Conservation (phyloP, 2,329 filamentous ascomycete genomes). For the Colletotrichum sp. region DNA sequence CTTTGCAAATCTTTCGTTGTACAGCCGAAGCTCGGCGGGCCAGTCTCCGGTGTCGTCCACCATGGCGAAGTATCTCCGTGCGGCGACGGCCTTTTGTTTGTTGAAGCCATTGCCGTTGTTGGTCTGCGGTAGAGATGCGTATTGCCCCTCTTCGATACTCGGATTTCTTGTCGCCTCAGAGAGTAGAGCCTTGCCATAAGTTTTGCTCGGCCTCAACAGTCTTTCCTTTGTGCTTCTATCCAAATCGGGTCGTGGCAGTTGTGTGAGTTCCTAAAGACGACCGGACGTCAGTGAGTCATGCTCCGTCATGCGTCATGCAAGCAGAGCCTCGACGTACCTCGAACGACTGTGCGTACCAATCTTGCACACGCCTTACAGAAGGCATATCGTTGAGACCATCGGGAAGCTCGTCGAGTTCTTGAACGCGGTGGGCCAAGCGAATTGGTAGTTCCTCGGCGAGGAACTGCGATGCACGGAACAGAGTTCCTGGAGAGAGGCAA, state of each 20-base stretch:
- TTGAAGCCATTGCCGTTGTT: slow-evolving; percentile 49
- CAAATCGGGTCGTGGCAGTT: slow-evolving; percentile 78
- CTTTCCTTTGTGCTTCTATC: slow-evolving; percentile 78
- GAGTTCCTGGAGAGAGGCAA: slow-evolving; percentile 68
- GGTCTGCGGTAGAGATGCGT: slow-evolving; percentile 55
- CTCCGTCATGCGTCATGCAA: not conserved
- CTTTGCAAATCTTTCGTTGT: slow-evolving; percentile 90
- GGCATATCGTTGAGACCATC: slow-evolving; percentile 98
- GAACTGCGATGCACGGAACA: slow-evolving; percentile 98
- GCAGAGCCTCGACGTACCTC: slow-evolving; percentile 69
- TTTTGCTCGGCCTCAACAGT: slow-evolving; percentile 71
- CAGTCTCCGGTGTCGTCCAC: slow-evolving; percentile 89
- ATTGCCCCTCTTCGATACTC: slow-evolving; percentile 84
- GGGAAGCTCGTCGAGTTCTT: slow-evolving; percentile 89
- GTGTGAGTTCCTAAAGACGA: slow-evolving; percentile 80
- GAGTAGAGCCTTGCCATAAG: slow-evolving; percentile 67
- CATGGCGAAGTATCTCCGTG: slow-evolving; percentile 86
- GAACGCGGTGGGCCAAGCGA: slow-evolving; percentile 91
- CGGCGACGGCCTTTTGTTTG: slow-evolving; percentile 54
- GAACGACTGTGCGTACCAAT: slow-evolving; percentile 99
- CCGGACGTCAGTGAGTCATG: slow-evolving; percentile 14
- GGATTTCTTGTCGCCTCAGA: slow-evolving; percentile 89
- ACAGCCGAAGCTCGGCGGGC: slow-evolving; percentile 93
- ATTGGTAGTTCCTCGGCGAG: slow-evolving; percentile 98
- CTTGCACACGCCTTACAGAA: slow-evolving; percentile 90